phyloP scores from a whole-genome alignment of 164 flowering plant genomes.

The Magnolia changhungtana region DNA sequence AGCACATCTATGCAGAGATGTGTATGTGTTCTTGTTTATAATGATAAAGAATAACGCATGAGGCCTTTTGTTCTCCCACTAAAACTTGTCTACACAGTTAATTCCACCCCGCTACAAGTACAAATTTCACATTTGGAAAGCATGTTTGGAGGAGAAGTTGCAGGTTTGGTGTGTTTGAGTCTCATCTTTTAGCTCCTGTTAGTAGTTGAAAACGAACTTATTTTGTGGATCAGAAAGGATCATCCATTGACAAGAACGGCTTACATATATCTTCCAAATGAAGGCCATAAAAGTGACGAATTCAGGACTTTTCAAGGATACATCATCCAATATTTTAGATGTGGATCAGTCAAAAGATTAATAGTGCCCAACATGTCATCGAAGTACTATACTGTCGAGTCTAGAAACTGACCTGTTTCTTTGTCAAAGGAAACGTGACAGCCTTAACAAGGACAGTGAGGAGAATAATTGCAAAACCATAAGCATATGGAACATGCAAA shows the following conservation, averaged over 20 bases:
- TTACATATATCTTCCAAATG: too few species aligned
- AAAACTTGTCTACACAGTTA: too few species aligned
- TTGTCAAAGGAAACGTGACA: constrained; percentile 87
- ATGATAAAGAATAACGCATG: too few species aligned
- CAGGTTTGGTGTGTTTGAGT: too few species aligned
- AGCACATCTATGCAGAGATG: too few species aligned
- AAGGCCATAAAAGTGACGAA: neutral
- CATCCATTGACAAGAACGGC: neutral
- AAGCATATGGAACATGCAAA: constrained; percentile 80
- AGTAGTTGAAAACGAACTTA: too few species aligned
- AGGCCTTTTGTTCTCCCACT: too few species aligned
- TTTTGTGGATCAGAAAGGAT: neutral
- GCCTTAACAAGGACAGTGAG: constrained; percentile 91
- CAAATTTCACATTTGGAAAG: too few species aligned
- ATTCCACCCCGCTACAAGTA: too few species aligned
- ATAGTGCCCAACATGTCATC: neutral
- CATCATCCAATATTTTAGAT: neutral
- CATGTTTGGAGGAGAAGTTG: too few species aligned
- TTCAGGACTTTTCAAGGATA: neutral
- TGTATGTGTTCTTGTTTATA: too few species aligned
- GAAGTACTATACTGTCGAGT: neutral
- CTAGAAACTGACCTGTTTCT: constrained; percentile 66
- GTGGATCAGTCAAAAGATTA: neutral
- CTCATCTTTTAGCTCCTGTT: too few species aligned
- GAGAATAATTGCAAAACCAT: constrained; percentile 94